These are phyloP conservation scores for Teunomyces gatunensis DNA, from an alignment of 805 yeast species.

Conservation along the genomic window DNA sequence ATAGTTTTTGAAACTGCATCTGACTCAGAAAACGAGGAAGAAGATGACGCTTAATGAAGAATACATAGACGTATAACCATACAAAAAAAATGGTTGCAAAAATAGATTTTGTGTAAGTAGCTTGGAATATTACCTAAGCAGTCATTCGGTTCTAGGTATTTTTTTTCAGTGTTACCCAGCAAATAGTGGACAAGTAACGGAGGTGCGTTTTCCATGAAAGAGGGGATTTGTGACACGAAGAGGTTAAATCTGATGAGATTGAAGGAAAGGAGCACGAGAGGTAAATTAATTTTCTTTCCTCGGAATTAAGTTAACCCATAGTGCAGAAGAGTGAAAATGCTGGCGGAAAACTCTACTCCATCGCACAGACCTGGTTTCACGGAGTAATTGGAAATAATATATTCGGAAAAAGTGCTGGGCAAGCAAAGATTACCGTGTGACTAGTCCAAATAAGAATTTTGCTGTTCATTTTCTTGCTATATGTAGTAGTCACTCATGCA, in stretches of 20 bases:
- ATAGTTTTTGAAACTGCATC: constrained; percentile 1
- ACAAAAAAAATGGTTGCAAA: constrained; percentile 1
- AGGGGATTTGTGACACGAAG: not conserved
- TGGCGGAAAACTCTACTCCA: not conserved
- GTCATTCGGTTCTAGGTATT: too few relatives aligned
- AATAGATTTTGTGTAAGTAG: not conserved
- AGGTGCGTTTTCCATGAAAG: not conserved
- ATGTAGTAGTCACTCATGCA: not conserved
- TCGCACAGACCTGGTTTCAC: not conserved
- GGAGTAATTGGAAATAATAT: constrained; percentile 2
- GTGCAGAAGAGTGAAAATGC: not conserved
- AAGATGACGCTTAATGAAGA: constrained; percentile 22
- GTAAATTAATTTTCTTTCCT: not conserved
- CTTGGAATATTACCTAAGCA: too few relatives aligned
- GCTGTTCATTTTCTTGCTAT: not conserved
- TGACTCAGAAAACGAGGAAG: constrained; percentile 28
- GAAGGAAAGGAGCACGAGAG: not conserved
- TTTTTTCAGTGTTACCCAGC: too few relatives aligned
- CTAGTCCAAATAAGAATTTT: not conserved
- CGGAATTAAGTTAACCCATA: not conserved
- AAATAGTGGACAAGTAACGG: not conserved
- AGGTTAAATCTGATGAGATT: not conserved
- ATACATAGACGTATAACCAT: not conserved
- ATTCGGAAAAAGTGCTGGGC: not conserved
- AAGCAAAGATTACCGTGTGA: not conserved